Conservation (phyloP, 805 yeast genomes). For the Wickerhamomyces hampshirensis region DNA sequence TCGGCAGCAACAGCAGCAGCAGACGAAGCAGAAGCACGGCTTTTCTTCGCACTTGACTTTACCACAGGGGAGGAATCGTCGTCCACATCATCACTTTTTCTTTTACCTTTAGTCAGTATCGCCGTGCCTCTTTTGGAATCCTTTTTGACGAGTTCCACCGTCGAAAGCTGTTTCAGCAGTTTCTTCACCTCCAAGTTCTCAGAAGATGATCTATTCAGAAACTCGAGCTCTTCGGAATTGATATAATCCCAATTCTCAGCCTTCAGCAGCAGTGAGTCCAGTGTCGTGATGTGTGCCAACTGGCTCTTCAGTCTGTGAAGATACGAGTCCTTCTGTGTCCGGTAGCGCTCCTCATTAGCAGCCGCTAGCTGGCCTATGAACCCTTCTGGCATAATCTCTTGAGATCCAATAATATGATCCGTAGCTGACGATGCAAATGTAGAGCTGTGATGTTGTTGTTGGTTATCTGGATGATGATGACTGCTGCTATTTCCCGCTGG, state of each 20-base stretch:
- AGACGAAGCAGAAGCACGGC: conserved; percentile 6
- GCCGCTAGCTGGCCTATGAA: conserved; percentile 13
- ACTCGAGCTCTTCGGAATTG: conserved; percentile 23
- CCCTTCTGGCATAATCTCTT: conserved; percentile 10
- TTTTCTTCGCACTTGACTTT: conserved; percentile 5
- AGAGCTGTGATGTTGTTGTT: background rate
- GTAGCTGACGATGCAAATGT: background rate
- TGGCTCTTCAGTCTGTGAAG: conserved; percentile 19
- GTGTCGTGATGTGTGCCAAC: conserved; percentile 24
- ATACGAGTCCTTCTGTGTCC: conserved; percentile 20
- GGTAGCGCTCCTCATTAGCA: conserved; percentile 20
- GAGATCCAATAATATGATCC: background rate
- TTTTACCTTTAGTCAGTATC: conserved; percentile 1
- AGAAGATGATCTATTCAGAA: conserved; percentile 21
- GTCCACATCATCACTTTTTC: conserved; percentile 8
- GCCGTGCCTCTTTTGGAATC: conserved; percentile 14
- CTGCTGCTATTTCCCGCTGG: background rate
- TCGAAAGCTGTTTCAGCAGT: conserved; percentile 23
- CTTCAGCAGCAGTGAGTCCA: conserved; percentile 21
- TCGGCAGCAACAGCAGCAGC: too few species aligned
- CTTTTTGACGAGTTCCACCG: conserved; percentile 20
- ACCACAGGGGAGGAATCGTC: too few species aligned
- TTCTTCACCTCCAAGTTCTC: conserved; percentile 25
- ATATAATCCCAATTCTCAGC: conserved; percentile 25
- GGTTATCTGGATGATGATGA: background rate